Base-by-base conservation (phyloP, 2,329 filamentous ascomycete genomes). In the Sarocladiaceae sp. region DNA sequence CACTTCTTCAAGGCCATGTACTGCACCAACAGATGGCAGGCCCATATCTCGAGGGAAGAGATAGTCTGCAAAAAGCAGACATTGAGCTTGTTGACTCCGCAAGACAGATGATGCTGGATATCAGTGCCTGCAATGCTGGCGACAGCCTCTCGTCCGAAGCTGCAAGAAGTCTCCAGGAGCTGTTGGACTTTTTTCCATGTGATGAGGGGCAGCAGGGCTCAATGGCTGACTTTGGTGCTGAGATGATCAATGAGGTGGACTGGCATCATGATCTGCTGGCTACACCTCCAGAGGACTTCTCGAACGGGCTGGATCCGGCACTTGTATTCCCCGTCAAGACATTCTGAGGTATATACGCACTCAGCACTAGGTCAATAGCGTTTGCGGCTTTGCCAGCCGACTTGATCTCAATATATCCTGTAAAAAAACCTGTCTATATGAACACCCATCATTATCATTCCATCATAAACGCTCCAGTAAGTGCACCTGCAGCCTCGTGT, bases 401-500 rank as follows among this genome's bases (percentile, higher is more conserved):
- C n/a, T 25, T 42, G 8, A 5, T 13, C 23, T 42, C 37, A 42
- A 20, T 22, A 46, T 29, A 29, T 8, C 25, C 6, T 6, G 17
- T 42, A 46, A n/a, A 46, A 46, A 29, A 40, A 13, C 20, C 31
- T 49, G 29, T 20, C 25, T 50, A 15, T 35, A 50, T 42, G 55
- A 42, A 50, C 52, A 53, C 51, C 40, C 53, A n/a, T n/a, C n/a
- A n/a, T n/a, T n/a, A n/a, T n/a, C n/a, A n/a, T n/a, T 48, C n/a
- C 40, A 36, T 53, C 35, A 58, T 49, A 58, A 49, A 51, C 55
- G 55, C 51, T 50, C 54, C 48, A 56, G 52, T n/a, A 56, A n/a
- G 42, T 58, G 56, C 7, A 58, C 53, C 52, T 58, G 56, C 15
- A 58, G 36, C 50, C 48, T 58, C 49, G 55, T 53, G 49, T 58